These are phyloP conservation scores for Metschnikowia orientalis DNA, from an alignment of 805 yeast species.

Conservation along the genomic window DNA sequence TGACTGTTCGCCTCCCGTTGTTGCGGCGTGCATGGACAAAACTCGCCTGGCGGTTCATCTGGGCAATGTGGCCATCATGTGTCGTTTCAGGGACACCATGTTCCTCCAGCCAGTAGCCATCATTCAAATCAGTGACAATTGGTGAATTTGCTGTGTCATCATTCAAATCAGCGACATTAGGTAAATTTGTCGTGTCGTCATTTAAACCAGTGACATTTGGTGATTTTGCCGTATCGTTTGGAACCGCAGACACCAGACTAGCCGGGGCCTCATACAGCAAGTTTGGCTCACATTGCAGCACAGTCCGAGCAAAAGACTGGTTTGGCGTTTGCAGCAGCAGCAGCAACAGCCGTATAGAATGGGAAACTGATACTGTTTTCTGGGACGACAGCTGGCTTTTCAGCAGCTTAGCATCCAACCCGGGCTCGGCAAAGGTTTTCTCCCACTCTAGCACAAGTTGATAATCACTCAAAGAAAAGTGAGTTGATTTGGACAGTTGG, in stretches of 20 bases:
- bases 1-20: background rate
- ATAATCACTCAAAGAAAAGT: slow-evolving; percentile 2
- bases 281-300: too few relatives aligned
- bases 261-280: too few relatives aligned
- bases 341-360: background rate
- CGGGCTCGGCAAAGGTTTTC: background rate
- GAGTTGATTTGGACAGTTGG: too few relatives aligned
- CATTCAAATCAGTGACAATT: background rate
- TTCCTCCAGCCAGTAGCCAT: background rate
- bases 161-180: background rate
- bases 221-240: background rate
- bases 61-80: background rate
- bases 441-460: slow-evolving; percentile 1
- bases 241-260: background rate
- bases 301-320: too few relatives aligned
- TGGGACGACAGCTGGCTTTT: background rate
- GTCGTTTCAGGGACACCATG: background rate
- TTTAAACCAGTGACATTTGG: background rate
- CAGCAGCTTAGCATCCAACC: background rate
- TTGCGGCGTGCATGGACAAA: slow-evolving; percentile 2
- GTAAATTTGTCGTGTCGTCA: background rate
- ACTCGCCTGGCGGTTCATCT: slow-evolving; percentile 2
- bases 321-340: background rate
- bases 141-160: background rate
- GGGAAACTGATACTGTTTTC: background rate